Base-by-base conservation (phyloP, 1,284 basidiomycete species). In the Sutorius eximius region DNA sequence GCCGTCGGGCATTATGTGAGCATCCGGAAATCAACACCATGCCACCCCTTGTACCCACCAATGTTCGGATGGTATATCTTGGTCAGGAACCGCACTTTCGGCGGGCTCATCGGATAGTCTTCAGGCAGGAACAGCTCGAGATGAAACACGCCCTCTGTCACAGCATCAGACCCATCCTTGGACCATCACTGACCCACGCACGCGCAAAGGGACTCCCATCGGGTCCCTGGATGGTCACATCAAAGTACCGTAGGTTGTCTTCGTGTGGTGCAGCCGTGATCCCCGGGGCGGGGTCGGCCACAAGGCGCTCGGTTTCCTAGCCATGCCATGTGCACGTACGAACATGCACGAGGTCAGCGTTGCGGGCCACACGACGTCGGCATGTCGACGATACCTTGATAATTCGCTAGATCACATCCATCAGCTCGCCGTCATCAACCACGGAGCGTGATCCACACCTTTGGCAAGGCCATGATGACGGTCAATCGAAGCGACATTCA, bases 51-150 rank as follows among this genome's bases (percentile, higher is more conserved):
- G 51, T 46, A 24, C 40, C 44, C 68, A 96, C 95, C 95, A 74
- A 99, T 99, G 75, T 99, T 99, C 36, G 97, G 97, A 75, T 99
- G 97, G 79, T 99, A 99, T 79, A 99, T 97, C 87, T 97, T 97
- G 59, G 96, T 98, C 63, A 98, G 77, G 80, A 99, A 99, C 60
- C 97, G 85, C 55, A 99, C 97, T 77, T 98, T 99, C 32, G 97
- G 97, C 0, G 97, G 95, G 50, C 91, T 91, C 96, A 99, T 98
- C 2, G 96, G 96, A 74, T 99, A 99, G 71, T 98, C 96, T 73
- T 98, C 96, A 2, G 97, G 95, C 43, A 99, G 79, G 78, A 98
- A 99, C 45, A 99, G 81, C 75, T 99, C 97, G 34, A 98, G 82
- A 67, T 89, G 91, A 80, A 99, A 99, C 16, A 90, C 78, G 27